Conservation (phyloP, 1,139 yeast genomes). For the Scheffersomyces stambukii region DNA sequence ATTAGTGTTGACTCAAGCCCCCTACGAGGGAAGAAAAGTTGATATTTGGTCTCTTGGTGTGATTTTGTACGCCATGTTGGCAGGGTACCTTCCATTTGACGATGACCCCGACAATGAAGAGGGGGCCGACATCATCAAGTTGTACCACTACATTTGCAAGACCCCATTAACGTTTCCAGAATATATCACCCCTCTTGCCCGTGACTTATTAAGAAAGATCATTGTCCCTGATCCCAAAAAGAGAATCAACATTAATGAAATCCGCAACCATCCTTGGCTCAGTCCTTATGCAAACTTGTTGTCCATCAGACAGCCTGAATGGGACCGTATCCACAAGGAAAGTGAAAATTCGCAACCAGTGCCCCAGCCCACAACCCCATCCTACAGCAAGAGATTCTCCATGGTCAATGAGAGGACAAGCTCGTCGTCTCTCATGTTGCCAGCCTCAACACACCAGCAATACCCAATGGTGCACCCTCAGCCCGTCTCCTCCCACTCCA, state of each 20-base stretch:
- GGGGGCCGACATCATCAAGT: constrained; percentile 86
- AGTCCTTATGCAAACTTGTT: constrained; percentile 76
- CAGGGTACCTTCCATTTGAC: constrained; percentile 96
- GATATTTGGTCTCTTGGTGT: constrained; percentile 98
- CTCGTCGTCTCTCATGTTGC: constrained; percentile 31
- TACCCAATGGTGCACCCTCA: not conserved
- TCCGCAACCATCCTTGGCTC: constrained; percentile 85
- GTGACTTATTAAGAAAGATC: constrained; percentile 83
- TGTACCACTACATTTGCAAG: constrained; percentile 86
- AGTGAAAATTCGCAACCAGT: constrained; percentile 13
- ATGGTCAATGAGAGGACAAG: constrained; percentile 44
- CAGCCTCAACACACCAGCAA: constrained; percentile 7
- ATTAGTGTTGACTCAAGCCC: constrained; percentile 79
- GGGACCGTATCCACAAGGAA: constrained; percentile 63
- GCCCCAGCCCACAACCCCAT: constrained; percentile 2
- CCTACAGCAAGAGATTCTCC: constrained; percentile 36
- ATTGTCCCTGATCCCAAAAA: constrained; percentile 82
- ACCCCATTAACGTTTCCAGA: constrained; percentile 96
- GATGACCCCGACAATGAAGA: constrained; percentile 97
- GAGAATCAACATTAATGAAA: constrained; percentile 65
- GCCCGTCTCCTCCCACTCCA: constrained; percentile 17
- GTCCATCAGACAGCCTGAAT: constrained; percentile 80
- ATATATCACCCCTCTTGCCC: constrained; percentile 83
- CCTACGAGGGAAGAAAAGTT: constrained; percentile 90
- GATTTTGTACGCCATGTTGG: constrained; percentile 90